Evolutionary conservation across 2,329 filamentous ascomycete species (phyloP), one percentile per base, ranked within the genome.

Genomic region (Penicillium sp.): DNA sequence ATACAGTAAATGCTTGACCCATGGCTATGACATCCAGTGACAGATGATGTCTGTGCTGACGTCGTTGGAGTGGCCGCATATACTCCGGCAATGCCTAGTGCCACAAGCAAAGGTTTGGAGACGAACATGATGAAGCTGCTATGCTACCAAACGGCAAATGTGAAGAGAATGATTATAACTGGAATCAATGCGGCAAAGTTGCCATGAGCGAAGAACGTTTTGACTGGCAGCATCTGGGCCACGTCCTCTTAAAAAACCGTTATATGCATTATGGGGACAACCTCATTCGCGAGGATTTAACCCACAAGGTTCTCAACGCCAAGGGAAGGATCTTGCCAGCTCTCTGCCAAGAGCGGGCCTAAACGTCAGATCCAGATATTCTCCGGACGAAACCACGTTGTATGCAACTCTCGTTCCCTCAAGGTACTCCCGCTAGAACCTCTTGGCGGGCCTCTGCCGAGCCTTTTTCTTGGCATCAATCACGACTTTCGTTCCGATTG

Each of bases 1-100:
- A 72, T 67, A 44, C 71, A 73, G 49, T 58, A 68, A 7, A 69
- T 65, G 34, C 60, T 56, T 3, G 50, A 49, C 13, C 65, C 73
- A 55, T 80, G 77, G n/a, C 64, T 62, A 59, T 80, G 77, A 49
- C 80, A 83, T 1, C 66, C 73, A 2, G 79, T 80, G 1, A 82
- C 67, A 1, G 77, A 76, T 1, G 78, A 76, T 9, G 69, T 64
- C 27, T 69, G 63, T 2, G 64, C 64, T 2, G 64, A 58, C 12
- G 52, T 40, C 6, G 69, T 66, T 4, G 66, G 53, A 2, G 56
- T 65, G 16, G 65, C 63, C 3, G 54, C 41, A 61, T 52, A 33
- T 58, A 49, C 52, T 12, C 56, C 19, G 42, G 53, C 29, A 40
- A 54, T 46, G 18, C 51, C 39, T 18, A 58, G 38, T n/a, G 47